Evolutionary conservation across 345 rosid genomes (phyloP), one percentile per base, ranked within the genome.

Genomic region (Citrus medica): DNA sequence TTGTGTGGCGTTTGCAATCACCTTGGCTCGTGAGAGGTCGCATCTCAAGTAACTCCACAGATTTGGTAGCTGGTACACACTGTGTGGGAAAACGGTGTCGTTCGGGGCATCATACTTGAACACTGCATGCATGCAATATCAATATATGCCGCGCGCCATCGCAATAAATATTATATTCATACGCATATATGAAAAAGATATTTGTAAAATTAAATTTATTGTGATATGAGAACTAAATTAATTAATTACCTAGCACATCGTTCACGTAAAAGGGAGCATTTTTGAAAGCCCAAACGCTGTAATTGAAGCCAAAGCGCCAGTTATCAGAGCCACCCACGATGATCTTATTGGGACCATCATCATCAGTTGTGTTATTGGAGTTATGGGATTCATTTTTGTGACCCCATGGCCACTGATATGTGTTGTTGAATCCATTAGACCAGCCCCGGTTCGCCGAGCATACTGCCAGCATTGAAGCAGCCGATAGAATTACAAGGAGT

Each of bases 241-340:
- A 0, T 13, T 12, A 3, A 13, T 12, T n/a, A 91, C 94, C 97
- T 6, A 94, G 88, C 27, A 87, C 80, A 51, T 91, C 98, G 48
- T 92, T 86, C 69, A 86, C 71, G 62, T 82, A 90, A 75, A 87
- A 91, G 7, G 97, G 95, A 7, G 84, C 89, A 17, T 83, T 86
- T 17, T 88, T 76, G 46, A 79, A 51, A 51, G 97, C 92, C 98
- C 97, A 93, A 3, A 80, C 74, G 1, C 80, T 69, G 81, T 94
- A 93, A 59, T 90, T 86, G 58, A 89, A 58, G 37, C 97, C 97
- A 37, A 85, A 92, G 3, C 37, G 82, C 97, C 97, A 93, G 22
- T 82, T 79, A 14, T 89, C 82, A 14, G 91, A 85, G 22, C 94
- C 97, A 21, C 95, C 98, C 0, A 91, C 94, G 6, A 83, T 53